Conservation (phyloP, 495 filamentous ascomycete species). For the Aspergillus nanangensis region DNA sequence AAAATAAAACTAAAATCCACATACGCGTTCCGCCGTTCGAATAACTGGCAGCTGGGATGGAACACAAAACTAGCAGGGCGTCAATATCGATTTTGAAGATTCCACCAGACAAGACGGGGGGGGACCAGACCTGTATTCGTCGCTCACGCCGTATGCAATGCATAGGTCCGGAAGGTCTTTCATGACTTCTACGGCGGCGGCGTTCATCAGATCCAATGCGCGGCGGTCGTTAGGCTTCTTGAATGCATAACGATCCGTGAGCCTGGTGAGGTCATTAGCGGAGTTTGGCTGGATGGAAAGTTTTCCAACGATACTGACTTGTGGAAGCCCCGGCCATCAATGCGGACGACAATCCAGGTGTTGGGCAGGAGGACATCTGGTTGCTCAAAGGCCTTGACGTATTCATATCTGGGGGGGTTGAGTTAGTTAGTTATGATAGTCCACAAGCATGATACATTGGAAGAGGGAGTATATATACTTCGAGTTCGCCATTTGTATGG, state of each 20-base stretch:
- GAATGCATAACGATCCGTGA: conserved; percentile 78
- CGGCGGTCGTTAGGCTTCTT: conserved; percentile 87
- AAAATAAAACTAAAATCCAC: too few species aligned
- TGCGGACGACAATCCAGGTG: conserved; percentile 89
- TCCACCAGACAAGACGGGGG: background rate
- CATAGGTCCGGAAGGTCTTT: conserved; percentile 78
- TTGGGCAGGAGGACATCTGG: conserved; percentile 74
- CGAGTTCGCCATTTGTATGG: conserved; percentile 47
- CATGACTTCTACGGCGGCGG: conserved; percentile 76
- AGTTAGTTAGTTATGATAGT: too few species aligned
- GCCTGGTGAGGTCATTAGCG: conserved; percentile 39
- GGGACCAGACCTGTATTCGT: conserved; percentile 75
- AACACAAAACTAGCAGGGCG: conserved; percentile 71
- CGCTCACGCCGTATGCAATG: conserved; percentile 87
- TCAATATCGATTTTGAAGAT: conserved; percentile 1
- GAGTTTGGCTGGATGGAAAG: too few species aligned
- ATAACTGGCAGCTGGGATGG: conserved; percentile 71
- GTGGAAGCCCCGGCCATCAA: conserved; percentile 90
- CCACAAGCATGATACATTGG: background rate
- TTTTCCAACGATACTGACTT: too few species aligned
- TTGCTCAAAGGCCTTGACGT: conserved; percentile 87
- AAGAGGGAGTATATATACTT: conserved; percentile 36
- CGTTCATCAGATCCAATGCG: conserved; percentile 92
- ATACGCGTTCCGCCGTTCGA: conserved; percentile 82
- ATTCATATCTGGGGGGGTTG: conserved; percentile 68